A percentile compares a stretch with the other conserved stretches of the same genome.
Conservation (phyloP, 495 filamentous ascomycete genomes). For the Tetracladium setigerum region DNA sequence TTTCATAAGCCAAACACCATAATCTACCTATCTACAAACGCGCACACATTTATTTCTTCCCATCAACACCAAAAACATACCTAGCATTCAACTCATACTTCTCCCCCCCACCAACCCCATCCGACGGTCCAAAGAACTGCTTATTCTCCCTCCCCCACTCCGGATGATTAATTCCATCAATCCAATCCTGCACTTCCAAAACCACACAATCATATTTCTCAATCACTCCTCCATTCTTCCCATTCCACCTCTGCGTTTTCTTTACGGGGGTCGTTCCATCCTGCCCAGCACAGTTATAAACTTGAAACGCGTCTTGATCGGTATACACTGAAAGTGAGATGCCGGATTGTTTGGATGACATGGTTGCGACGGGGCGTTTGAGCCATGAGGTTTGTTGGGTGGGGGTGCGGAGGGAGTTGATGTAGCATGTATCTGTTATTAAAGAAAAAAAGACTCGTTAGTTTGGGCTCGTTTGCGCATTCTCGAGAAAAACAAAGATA, state of each 20-base stretch:
- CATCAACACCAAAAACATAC: conserved; percentile 44
- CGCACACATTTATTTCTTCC: no score
- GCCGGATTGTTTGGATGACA: conserved; percentile 57
- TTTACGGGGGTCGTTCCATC: conserved; percentile 59
- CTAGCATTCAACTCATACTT: conserved; percentile 59
- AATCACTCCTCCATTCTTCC: conserved; percentile 34
- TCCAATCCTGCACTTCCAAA: conserved; percentile 64
- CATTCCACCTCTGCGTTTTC: conserved; percentile 50
- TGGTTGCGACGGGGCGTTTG: conserved; percentile 48
- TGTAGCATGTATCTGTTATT: conserved; percentile 42
- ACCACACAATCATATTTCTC: conserved; percentile 68
- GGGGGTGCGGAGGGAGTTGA: conserved; percentile 20
- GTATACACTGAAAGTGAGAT: conserved; percentile 66
- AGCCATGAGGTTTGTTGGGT: conserved; percentile 51
- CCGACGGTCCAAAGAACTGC: conserved; percentile 53
- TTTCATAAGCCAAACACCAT: no score
- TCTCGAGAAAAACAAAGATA: neutral
- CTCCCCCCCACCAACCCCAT: conserved; percentile 30
- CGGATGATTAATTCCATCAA: conserved; percentile 75
- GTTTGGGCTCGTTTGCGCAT: no score
- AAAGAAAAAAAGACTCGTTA: no score
- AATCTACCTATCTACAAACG: conserved; percentile 5
- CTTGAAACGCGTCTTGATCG: conserved; percentile 71
- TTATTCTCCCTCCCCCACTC: conserved; percentile 58
- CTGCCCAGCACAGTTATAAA: conserved; percentile 68